Conservation (phyloP, 1,284 basidiomycete species). For the Ceratorhiza oryzae-sativae region DNA sequence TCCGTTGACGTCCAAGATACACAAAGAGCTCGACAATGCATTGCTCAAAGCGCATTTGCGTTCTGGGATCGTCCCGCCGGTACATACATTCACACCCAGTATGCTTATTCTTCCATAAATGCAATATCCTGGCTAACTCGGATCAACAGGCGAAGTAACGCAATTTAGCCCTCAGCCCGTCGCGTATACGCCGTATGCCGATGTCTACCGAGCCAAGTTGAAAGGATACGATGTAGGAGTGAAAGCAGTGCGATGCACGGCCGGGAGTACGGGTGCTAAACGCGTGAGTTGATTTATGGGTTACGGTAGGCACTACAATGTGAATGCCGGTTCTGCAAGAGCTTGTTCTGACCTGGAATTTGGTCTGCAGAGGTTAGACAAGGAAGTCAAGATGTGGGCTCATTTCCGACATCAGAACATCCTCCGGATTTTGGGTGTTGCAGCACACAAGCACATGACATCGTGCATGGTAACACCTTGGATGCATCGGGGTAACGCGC, state of each 20-base stretch:
- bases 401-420: slow-evolving; percentile 35
- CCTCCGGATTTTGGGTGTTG: slow-evolving; percentile 24
- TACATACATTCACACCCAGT: slow-evolving; percentile 35
- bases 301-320: background rate
- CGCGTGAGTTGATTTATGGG: slow-evolving; percentile 10
- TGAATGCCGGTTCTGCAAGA: background rate
- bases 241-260: slow-evolving; percentile 35
- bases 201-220: slow-evolving; percentile 30
- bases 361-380: slow-evolving; percentile 2
- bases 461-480: slow-evolving; percentile 34
- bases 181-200: slow-evolving; percentile 33
- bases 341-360: background rate
- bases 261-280: slow-evolving; percentile 36
- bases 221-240: slow-evolving; percentile 36
- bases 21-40: slow-evolving; percentile 37
- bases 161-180: slow-evolving; percentile 34
- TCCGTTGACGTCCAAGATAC: slow-evolving; percentile 34
- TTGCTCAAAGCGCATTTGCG: slow-evolving; percentile 35
- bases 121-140: background rate
- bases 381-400: slow-evolving; percentile 36
- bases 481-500: slow-evolving; percentile 34
- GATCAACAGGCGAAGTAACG: slow-evolving; percentile 22
- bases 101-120: background rate
- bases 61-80: slow-evolving; percentile 32
- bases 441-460: slow-evolving; percentile 34